These are phyloP conservation scores for Marasmius fiardii DNA, from an alignment of 1,284 basidiomycete genomes.

Conservation along the genomic window DNA sequence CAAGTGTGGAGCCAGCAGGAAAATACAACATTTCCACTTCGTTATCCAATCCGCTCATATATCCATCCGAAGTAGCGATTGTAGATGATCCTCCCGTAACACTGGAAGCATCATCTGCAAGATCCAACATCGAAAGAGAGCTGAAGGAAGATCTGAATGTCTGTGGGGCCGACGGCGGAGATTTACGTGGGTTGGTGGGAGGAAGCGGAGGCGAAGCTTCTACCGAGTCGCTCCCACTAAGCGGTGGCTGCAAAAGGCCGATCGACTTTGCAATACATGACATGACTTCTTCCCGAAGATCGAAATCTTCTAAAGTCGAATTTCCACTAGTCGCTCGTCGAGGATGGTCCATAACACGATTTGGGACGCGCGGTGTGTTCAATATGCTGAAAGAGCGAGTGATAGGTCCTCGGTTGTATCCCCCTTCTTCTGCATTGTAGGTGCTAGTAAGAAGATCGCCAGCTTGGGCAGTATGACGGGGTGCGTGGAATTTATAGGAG, in stretches of 20 bases:
- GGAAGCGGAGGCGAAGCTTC: constrained; percentile 64
- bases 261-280: constrained; percentile 97
- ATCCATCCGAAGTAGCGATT: constrained; percentile 48
- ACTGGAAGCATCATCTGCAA: constrained; percentile 65
- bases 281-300: constrained; percentile 93
- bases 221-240: constrained; percentile 60
- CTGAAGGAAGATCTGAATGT: constrained; percentile 81
- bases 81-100: constrained; percentile 62
- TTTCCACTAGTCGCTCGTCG: constrained; percentile 19
- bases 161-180: constrained; percentile 27
- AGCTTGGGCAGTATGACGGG: constrained; percentile 58
- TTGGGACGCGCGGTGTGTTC: constrained; percentile 46
- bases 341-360: constrained; percentile 26
- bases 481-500: constrained; percentile 26
- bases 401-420: constrained; percentile 34
- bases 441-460: constrained; percentile 64
- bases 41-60: constrained; percentile 83
- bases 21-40: constrained; percentile 96
- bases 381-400: constrained; percentile 48
- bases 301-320: constrained; percentile 61
- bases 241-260: constrained; percentile 84
- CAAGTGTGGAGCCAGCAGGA: constrained; percentile 82
- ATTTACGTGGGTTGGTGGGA: constrained; percentile 46
- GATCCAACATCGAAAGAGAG: constrained; percentile 79
- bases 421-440: constrained; percentile 36